These are phyloP conservation scores for Coemansia sp. DNA, from an alignment of 192 early-diverging fungal genomes.

Conservation along the genomic window DNA sequence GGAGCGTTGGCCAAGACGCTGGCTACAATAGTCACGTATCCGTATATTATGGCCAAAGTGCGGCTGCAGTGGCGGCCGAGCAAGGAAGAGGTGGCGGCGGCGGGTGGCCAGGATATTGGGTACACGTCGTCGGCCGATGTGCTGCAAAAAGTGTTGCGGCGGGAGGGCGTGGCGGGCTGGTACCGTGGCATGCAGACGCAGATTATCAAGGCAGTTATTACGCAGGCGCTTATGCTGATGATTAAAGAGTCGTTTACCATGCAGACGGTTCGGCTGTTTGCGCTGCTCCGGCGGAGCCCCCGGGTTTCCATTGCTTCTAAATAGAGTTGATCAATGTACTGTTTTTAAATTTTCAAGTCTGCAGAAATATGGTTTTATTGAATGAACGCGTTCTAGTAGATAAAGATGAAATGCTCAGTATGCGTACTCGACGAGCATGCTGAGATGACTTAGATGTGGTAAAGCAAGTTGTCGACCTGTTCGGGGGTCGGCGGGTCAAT, in stretches of 20 bases:
- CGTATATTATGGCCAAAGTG: slow-evolving; percentile 99
- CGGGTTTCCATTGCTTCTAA: not conserved
- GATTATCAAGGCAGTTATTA: slow-evolving; percentile 98
- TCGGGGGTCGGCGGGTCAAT: slow-evolving; percentile 23
- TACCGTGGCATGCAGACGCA: slow-evolving; percentile 95
- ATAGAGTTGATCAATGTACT: no score
- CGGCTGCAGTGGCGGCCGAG: slow-evolving; percentile 89
- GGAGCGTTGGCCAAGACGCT: slow-evolving; percentile 94
- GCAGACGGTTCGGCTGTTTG: slow-evolving; percentile 43
- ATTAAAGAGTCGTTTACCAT: slow-evolving; percentile 87
- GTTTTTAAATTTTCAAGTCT: no score
- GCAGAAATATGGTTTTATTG: not conserved
- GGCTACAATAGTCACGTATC: slow-evolving; percentile 83
- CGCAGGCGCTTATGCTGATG: slow-evolving; percentile 96
- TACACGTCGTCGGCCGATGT: slow-evolving; percentile 88
- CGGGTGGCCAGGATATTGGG: slow-evolving; percentile 53
- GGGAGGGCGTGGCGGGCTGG: slow-evolving; percentile 86
- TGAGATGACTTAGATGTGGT: slow-evolving; percentile 9
- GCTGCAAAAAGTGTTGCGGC: slow-evolving; percentile 71
- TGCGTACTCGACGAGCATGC: no score
- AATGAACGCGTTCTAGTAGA: not conserved
- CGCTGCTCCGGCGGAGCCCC: slow-evolving; percentile 12
- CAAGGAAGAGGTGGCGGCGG: slow-evolving; percentile 58
- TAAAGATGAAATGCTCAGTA: not conserved
- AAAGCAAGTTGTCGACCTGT: slow-evolving; percentile 28